These are phyloP conservation scores for Oxyria digyna DNA, from an alignment of 148 eudicot species.

Conservation along the genomic window DNA sequence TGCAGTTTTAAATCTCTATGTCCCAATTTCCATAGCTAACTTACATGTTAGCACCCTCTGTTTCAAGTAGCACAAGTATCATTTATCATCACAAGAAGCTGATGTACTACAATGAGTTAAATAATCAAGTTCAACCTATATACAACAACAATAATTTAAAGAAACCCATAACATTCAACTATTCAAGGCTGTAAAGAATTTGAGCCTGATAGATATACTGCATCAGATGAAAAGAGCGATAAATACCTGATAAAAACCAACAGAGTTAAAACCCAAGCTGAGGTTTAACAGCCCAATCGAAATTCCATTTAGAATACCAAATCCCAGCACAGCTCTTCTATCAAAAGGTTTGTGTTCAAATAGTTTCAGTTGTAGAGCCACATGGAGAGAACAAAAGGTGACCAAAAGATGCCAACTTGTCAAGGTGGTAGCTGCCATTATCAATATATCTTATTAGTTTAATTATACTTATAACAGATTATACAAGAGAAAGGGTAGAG, in stretches of 20 bases:
- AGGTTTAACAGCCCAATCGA: conserved; percentile 93
- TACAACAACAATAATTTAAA: background rate
- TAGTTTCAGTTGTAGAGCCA: conserved; percentile 55
- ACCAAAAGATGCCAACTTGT: conserved; percentile 80
- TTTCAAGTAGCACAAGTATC: background rate
- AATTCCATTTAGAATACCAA: conserved; percentile 82
- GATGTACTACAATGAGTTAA: background rate
- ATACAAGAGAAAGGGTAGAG: background rate
- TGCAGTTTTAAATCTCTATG: background rate
- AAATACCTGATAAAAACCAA: conserved; percentile 93
- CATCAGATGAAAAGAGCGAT: background rate
- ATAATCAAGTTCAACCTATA: background rate
- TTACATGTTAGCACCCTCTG: conserved; percentile 6
- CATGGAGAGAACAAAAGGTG: conserved; percentile 40
- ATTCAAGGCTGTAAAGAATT: background rate
- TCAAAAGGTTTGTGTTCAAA: conserved; percentile 36
- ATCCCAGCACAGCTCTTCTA: conserved; percentile 73
- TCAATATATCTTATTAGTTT: background rate
- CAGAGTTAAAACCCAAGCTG: conserved; percentile 92
- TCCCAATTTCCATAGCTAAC: background rate
- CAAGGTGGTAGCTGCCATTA: conserved; percentile 73
- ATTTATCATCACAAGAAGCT: background rate
- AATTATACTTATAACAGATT: background rate
- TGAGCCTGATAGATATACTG: background rate
- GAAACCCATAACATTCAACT: background rate